These are phyloP conservation scores for Fusarium sp. DNA, from an alignment of 2,329 filamentous ascomycete genomes.

Conservation along the genomic window DNA sequence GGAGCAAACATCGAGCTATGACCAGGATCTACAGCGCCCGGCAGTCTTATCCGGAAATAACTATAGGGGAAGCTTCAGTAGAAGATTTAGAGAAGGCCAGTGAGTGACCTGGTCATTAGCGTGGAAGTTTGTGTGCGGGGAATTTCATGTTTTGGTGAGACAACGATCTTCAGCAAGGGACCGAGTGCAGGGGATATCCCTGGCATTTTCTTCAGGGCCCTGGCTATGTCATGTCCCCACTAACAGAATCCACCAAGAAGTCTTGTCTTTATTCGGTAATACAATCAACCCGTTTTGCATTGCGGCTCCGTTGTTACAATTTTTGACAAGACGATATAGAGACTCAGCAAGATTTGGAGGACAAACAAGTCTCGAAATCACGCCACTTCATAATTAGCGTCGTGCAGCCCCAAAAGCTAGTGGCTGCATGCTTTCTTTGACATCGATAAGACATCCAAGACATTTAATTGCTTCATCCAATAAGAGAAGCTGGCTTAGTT, in stretches of 20 bases:
- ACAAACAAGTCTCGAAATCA: neutral
- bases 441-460: neutral
- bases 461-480: neutral
- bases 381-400: neutral
- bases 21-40: neutral
- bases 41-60: constrained; percentile 23
- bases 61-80: neutral
- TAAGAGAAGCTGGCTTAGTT: neutral
- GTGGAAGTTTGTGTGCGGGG: constrained; percentile 3
- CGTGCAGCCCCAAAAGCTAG: neutral
- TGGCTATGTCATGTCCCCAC: neutral
- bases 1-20: neutral
- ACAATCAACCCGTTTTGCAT: neutral
- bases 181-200: neutral
- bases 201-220: neutral
- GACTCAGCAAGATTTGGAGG: neutral
- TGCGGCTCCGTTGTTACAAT: neutral
- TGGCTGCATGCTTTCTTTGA: neutral
- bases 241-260: neutral
- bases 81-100: neutral
- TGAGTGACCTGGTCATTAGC: constrained; percentile 11
- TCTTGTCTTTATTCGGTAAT: neutral
- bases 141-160: constrained; percentile 26
- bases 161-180: constrained; percentile 31
- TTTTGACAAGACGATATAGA: neutral